phyloP scores from a whole-genome alignment of 257 asterid genomes.

The Parsonsia alboflavescens region DNA sequence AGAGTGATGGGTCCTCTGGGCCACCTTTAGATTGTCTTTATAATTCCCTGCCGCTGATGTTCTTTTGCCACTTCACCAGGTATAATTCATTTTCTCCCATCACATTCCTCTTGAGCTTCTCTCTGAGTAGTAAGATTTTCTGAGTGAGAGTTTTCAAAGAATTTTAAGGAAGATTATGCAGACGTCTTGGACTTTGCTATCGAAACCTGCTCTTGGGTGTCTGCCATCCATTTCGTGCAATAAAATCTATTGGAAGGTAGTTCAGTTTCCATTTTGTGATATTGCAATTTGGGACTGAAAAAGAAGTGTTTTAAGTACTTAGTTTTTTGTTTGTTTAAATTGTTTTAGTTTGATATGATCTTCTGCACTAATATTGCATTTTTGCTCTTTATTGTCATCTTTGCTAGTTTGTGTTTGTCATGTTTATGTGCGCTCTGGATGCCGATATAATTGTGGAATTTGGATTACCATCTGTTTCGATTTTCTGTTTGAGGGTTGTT shows the following conservation, averaged over 20 bases:
- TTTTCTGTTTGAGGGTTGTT: not conserved
- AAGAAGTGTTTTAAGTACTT: not conserved
- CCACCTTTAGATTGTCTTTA: not conserved
- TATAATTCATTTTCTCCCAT: not conserved
- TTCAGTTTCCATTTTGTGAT: not conserved
- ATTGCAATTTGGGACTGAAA: not conserved
- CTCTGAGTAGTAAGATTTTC: not conserved
- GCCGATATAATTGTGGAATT: not conserved
- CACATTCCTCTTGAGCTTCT: not conserved
- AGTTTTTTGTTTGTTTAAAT: not conserved
- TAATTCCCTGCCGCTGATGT: not conserved
- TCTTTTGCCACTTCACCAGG: not conserved
- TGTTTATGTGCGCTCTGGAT: not conserved
- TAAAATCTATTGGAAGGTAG: slow-evolving; percentile 8
- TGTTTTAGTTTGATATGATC: not conserved
- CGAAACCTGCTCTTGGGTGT: not conserved
- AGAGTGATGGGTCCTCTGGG: not conserved
- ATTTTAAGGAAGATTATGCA: slow-evolving; percentile 13
- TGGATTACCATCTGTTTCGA: not conserved
- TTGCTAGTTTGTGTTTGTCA: not conserved
- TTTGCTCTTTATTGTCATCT: not conserved
- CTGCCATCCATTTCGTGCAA: slow-evolving; percentile 2
- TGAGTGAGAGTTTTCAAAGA: not conserved
- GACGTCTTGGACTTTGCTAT: slow-evolving; percentile 1
- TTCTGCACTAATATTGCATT: not conserved